Percentiles rank a stretch among this genome's conserved stretches.
Evolutionary conservation across 2,329 filamentous ascomycete genomes (phyloP).

Genomic region (Talaromyces funiculosus): DNA sequence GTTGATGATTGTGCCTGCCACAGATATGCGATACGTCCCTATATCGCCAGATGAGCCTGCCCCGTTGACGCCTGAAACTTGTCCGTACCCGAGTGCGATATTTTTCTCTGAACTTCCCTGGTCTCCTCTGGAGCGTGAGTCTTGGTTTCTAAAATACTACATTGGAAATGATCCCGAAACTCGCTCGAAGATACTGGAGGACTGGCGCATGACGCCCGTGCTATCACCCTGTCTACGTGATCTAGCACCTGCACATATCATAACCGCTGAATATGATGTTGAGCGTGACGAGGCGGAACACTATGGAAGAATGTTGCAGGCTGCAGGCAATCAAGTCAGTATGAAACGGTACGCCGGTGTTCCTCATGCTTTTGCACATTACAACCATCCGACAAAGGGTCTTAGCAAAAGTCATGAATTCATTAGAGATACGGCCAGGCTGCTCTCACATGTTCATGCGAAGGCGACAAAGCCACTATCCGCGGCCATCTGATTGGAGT

Average conservation of each 20-base stretch:
- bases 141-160: slow-evolving; percentile 30
- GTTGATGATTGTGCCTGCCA: slow-evolving; percentile 28
- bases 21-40: slow-evolving; percentile 26
- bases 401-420: slow-evolving; percentile 24
- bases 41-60: slow-evolving; percentile 16
- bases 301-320: slow-evolving; percentile 34
- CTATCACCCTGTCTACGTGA: slow-evolving; percentile 29
- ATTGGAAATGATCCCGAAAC: slow-evolving; percentile 20
- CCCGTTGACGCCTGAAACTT: slow-evolving; percentile 16
- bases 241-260: slow-evolving; percentile 35
- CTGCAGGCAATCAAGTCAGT: slow-evolving; percentile 30
- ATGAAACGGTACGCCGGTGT: slow-evolving; percentile 27
- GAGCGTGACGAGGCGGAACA: slow-evolving; percentile 39
- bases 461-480: not conserved
- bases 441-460: slow-evolving; percentile 14
- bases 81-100: slow-evolving; percentile 24
- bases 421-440: slow-evolving; percentile 21
- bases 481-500: not conserved
- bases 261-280: slow-evolving; percentile 38
- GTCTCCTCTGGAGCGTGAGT: slow-evolving; percentile 26
- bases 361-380: slow-evolving; percentile 28
- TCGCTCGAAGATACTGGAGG: slow-evolving; percentile 18
- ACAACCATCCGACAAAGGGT: slow-evolving; percentile 24
- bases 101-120: slow-evolving; percentile 22
- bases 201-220: slow-evolving; percentile 42